Conservation (phyloP, 306 rosid genomes). For the Astragalus glycyphyllos region DNA sequence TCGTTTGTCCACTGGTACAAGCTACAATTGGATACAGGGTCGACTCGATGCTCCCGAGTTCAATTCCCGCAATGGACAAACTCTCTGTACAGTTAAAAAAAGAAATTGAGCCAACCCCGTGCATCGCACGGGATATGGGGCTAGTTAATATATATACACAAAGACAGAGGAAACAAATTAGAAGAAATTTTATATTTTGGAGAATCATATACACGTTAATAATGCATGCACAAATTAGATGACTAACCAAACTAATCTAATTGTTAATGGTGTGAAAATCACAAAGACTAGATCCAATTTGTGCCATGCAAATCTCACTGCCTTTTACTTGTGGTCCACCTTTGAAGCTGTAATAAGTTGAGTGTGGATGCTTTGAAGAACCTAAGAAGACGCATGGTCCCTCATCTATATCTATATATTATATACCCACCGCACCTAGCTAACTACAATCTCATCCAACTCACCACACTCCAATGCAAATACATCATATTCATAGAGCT, state of each 20-base stretch:
- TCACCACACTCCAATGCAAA: constrained; percentile 35
- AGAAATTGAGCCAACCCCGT: too few relatives aligned
- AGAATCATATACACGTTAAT: not conserved
- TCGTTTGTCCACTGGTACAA: too few relatives aligned
- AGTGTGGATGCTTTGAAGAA: constrained; percentile 77
- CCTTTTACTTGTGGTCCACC: constrained; percentile 59
- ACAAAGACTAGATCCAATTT: constrained; percentile 35
- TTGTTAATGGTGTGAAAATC: not conserved
- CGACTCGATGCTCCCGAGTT: too few relatives aligned
- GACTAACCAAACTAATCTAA: not conserved
- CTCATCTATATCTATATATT: constrained; percentile 53
- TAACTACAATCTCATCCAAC: constrained; percentile 42
- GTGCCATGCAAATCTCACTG: constrained; percentile 73
- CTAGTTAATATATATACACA: too few relatives aligned
- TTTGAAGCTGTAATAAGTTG: constrained; percentile 43
- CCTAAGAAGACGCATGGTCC: constrained; percentile 69
- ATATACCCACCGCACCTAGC: constrained; percentile 30
- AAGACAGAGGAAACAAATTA: too few relatives aligned
- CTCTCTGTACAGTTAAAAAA: too few relatives aligned
- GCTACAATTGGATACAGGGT: too few relatives aligned
- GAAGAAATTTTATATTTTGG: not conserved
- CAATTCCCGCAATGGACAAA: too few relatives aligned
- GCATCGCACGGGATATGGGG: too few relatives aligned
- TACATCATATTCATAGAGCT: constrained; percentile 50
- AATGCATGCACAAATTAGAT: not conserved